Evolutionary conservation across 306 rosid genomes (phyloP).

Genomic region (Nissolia schottii): DNA sequence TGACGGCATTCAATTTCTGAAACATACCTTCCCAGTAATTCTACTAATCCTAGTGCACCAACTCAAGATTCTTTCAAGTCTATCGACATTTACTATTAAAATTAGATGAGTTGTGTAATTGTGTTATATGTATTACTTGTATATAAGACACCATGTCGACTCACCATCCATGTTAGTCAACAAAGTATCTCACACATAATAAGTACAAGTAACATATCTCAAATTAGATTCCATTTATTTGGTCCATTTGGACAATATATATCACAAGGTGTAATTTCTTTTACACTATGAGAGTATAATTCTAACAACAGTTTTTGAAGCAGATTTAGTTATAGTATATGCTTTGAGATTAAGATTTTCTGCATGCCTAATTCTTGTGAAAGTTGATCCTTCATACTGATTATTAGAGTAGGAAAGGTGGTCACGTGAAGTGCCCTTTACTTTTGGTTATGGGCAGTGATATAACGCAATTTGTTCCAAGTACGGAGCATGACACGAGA

Average conservation of each 20-base stretch:
- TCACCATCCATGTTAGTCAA: too few species aligned
- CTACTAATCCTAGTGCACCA: neutral
- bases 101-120: too few species aligned
- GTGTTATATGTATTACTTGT: too few species aligned
- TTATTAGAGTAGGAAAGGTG: constrained; percentile 7
- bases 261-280: neutral
- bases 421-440: neutral
- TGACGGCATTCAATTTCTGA: neutral
- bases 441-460: neutral
- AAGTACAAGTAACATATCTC: too few species aligned
- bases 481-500: constrained; percentile 8
- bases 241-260: neutral
- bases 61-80: neutral
- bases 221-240: too few species aligned
- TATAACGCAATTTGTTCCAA: neutral
- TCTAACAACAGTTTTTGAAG: neutral
- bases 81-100: neutral
- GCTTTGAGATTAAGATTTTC: neutral
- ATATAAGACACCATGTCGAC: too few species aligned
- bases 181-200: too few species aligned
- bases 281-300: neutral
- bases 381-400: neutral
- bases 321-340: neutral
- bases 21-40: neutral
- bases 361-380: neutral